Conservation (phyloP, 768 basidiomycete genomes). For the Agrocybe pediades region DNA sequence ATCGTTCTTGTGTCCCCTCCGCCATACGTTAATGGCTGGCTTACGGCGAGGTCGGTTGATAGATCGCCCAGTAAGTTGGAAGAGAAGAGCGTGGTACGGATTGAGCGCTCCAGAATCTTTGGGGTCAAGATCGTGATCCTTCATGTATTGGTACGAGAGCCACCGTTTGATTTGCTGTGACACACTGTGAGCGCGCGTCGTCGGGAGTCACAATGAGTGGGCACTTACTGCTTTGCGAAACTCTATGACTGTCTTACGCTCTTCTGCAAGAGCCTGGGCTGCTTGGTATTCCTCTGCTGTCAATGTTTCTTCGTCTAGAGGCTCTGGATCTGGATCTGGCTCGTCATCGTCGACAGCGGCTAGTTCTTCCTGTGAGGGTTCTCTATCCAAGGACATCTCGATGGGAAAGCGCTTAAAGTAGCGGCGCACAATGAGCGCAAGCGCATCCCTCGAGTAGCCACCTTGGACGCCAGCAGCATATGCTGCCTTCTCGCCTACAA, state of each 20-base stretch:
- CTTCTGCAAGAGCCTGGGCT: too few species aligned
- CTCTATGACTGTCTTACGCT: slow-evolving; percentile 1
- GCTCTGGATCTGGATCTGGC: slow-evolving; percentile 8
- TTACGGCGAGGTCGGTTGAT: not conserved
- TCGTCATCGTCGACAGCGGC: slow-evolving; percentile 5
- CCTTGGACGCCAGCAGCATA: slow-evolving; percentile 1
- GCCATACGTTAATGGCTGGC: slow-evolving; percentile 10
- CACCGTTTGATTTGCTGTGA: slow-evolving; percentile 20
- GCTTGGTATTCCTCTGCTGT: too few species aligned
- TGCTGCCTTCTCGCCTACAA: not conserved
- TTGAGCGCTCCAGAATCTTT: slow-evolving; percentile 2
- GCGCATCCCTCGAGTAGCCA: not conserved
- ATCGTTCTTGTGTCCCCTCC: not conserved
- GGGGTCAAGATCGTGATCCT: slow-evolving; percentile 9
- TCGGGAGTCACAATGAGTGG: too few species aligned
- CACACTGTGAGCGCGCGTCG: too few species aligned
- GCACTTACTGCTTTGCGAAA: too few species aligned
- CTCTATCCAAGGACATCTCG: not conserved
- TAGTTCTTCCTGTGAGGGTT: slow-evolving; percentile 4
- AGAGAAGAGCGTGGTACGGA: slow-evolving; percentile 5
- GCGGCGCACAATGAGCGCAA: slow-evolving; percentile 2
- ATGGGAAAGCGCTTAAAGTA: slow-evolving; percentile 11
- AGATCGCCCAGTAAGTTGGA: slow-evolving; percentile 2
- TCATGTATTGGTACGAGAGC: slow-evolving; percentile 16
- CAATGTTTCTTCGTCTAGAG: not conserved